Evolutionary conservation across 2,329 filamentous ascomycete genomes (phyloP), one percentile per base, ranked within the genome.

Genomic region (Trichoderma harzianum): DNA sequence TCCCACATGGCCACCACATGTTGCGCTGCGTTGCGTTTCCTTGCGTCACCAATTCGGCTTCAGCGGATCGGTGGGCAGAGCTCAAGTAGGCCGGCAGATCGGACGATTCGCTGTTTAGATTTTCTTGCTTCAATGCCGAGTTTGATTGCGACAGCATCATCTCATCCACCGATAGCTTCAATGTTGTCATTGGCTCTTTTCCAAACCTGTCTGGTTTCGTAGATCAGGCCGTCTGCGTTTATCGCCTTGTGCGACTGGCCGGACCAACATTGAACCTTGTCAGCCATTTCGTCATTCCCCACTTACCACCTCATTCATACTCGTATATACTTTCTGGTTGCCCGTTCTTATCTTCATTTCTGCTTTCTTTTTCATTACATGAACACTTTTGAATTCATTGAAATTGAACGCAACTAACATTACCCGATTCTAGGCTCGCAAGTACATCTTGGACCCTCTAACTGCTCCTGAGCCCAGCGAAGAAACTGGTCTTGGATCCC

Each of bases 401-500:
- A 7, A 39, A 18, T 39, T 39, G 36, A 39, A 39, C 36, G 7
- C 36, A 39, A 66, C 69, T 71, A 47, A 71, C 69, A 28, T 6
- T 51, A 4, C 55, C n/a, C 24, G 61, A 51, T 8, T 75, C 12
- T 77, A 93, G 91, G 90, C 91, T 57, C 84, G 86, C 68, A 86
- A 88, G 77, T 90, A 91, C 77, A 84, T 94, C 58, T 87, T 93
- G 74, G 90, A 92, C 76, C 92, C 92, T 74, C 83, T 94, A 73
- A 89, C 85, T 76, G 90, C 86, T 26, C 90, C 90, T 11, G 89
- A 92, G 73, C 91, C 91, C 16, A 88, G 85, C 73, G 87, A 91
- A 73, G 89, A 92, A 78, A 91, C 89, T 62, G 90, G 91, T 8
- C 87, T 87, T n/a, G 88, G 88, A 72, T 84, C 85, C 4, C 88